Conservation (phyloP, 2,329 filamentous ascomycete species). For the Ceratocystiopsis minuta region DNA sequence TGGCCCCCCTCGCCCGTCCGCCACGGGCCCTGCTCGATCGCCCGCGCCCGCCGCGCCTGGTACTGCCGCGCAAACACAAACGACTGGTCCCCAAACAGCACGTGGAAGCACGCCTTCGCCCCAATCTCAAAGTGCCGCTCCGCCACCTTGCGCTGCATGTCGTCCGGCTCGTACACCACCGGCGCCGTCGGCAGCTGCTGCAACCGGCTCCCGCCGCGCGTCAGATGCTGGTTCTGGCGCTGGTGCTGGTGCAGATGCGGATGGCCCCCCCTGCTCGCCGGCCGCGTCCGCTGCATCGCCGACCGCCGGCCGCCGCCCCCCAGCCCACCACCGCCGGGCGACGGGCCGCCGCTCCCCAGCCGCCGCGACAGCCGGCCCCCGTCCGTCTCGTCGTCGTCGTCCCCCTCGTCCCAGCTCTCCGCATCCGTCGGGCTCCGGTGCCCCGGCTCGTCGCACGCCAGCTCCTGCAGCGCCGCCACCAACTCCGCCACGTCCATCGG, state of each 20-base stretch:
- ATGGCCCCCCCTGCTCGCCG: too few relatives aligned
- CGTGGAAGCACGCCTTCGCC: slow-evolving; percentile 86
- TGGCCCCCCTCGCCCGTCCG: slow-evolving; percentile 43
- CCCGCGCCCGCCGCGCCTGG: slow-evolving; percentile 59
- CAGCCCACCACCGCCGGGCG: too few relatives aligned
- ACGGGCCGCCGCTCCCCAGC: too few relatives aligned
- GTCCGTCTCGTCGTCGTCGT: slow-evolving; percentile 24
- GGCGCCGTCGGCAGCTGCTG: slow-evolving; percentile 69
- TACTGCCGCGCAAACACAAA: slow-evolving; percentile 86
- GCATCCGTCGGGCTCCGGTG: not conserved
- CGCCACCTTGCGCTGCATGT: slow-evolving; percentile 56
- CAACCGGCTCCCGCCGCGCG: slow-evolving; percentile 28
- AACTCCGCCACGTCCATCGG: slow-evolving; percentile 50
- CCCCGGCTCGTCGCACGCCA: slow-evolving; percentile 45
- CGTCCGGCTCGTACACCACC: slow-evolving; percentile 67
- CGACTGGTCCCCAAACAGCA: slow-evolving; percentile 91
- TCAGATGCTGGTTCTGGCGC: too few relatives aligned
- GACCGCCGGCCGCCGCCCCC: too few relatives aligned
- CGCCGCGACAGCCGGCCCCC: not conserved
- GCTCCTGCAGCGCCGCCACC: slow-evolving; percentile 52
- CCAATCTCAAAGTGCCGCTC: slow-evolving; percentile 80
- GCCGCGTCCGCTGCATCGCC: too few relatives aligned
- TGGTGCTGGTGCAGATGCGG: too few relatives aligned
- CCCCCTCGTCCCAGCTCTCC: slow-evolving; percentile 23
- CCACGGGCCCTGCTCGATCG: slow-evolving; percentile 81